Evolutionary conservation across 768 basidiomycete species (phyloP).

Genomic region (Neoboletus subvelutipes): DNA sequence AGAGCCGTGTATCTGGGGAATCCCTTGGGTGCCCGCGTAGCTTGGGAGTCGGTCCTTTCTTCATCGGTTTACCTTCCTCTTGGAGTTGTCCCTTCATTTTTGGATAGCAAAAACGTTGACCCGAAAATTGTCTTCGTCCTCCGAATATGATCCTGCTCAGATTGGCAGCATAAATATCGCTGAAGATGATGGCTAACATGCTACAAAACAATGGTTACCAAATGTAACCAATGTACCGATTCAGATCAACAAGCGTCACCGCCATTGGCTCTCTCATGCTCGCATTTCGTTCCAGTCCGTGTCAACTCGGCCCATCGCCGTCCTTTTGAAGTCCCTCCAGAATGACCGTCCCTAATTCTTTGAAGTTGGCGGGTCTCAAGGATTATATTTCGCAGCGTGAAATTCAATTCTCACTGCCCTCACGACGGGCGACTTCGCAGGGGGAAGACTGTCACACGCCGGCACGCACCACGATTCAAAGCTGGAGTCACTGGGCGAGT

Average conservation of each 20-base stretch:
- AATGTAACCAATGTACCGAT: not conserved
- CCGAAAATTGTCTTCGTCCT: slow-evolving; percentile 3
- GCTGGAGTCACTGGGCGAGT: slow-evolving; percentile 65
- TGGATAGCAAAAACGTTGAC: slow-evolving; percentile 2
- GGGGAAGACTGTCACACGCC: slow-evolving; percentile 24
- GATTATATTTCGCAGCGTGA: slow-evolving; percentile 51
- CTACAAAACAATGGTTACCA: too few relatives aligned
- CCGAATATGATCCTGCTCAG: not conserved
- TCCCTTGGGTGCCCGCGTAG: slow-evolving; percentile 63
- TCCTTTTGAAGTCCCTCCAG: slow-evolving; percentile 7
- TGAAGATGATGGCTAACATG: slow-evolving; percentile 10
- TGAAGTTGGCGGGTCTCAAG: slow-evolving; percentile 41
- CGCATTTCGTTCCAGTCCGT: slow-evolving; percentile 7
- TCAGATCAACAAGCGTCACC: not conserved
- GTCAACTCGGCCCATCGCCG: not conserved
- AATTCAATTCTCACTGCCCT: slow-evolving; percentile 28
- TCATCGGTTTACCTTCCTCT: slow-evolving; percentile 7
- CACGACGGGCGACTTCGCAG: slow-evolving; percentile 14
- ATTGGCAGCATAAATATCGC: not conserved
- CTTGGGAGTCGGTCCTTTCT: slow-evolving; percentile 36
- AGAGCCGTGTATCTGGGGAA: slow-evolving; percentile 64
- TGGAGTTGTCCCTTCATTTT: slow-evolving; percentile 11
- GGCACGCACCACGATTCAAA: slow-evolving; percentile 33
- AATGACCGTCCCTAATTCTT: slow-evolving; percentile 34
- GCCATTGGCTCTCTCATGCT: slow-evolving; percentile 10